Conservation (phyloP, 345 rosid genomes). For the Anacardium occidentale region DNA sequence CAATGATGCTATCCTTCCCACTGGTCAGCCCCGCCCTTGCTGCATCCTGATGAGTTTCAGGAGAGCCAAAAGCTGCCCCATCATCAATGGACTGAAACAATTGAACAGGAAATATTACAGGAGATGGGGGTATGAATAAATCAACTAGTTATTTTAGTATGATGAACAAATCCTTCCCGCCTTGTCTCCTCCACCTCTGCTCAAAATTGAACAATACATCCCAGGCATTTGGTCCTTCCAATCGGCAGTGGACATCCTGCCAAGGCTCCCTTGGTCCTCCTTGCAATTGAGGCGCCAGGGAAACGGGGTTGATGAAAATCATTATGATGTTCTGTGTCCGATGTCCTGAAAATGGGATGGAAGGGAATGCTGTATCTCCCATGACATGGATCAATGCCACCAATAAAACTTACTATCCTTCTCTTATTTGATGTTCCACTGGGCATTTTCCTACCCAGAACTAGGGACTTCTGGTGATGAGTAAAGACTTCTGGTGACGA, state of each 20-base stretch:
- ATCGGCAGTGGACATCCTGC: constrained; percentile 49
- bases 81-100: constrained; percentile 46
- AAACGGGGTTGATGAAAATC: constrained; percentile 51
- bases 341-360: constrained; percentile 41
- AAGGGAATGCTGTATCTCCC: constrained; percentile 52
- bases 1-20: constrained; percentile 33
- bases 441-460: constrained; percentile 35
- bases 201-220: constrained; percentile 49
- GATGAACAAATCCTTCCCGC: constrained; percentile 33
- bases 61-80: constrained; percentile 45
- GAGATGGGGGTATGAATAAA: constrained; percentile 26
- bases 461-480: constrained; percentile 58
- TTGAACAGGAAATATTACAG: constrained; percentile 33
- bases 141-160: constrained; percentile 18
- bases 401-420: constrained; percentile 50
- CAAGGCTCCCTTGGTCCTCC: constrained; percentile 56
- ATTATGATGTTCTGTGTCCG: constrained; percentile 29
- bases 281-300: constrained; percentile 27
- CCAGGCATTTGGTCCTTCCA: constrained; percentile 49
- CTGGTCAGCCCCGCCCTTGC: constrained; percentile 33
- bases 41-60: constrained; percentile 33
- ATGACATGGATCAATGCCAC: constrained; percentile 57
- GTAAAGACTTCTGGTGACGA: constrained; percentile 66
- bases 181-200: constrained; percentile 56
- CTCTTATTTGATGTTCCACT: constrained; percentile 27